Conservation (phyloP, 352 stramenopile species). For the Globisporangium yorkense region DNA sequence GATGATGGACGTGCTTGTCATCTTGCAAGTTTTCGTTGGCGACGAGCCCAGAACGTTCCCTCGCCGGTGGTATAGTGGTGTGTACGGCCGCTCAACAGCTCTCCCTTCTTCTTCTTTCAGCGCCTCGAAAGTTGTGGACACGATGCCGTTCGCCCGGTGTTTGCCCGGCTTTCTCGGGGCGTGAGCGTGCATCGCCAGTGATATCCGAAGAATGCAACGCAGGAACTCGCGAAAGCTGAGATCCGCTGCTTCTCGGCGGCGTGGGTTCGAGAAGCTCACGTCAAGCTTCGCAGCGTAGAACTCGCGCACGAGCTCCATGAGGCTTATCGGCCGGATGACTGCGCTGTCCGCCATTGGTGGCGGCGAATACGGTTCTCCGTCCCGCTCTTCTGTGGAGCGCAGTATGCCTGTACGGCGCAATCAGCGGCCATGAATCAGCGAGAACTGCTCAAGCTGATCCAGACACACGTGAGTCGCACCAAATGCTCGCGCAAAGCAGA, state of each 20-base stretch:
- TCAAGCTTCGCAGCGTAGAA: slow-evolving; percentile 74
- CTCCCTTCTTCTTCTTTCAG: slow-evolving; percentile 40
- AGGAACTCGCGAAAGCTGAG: slow-evolving; percentile 73
- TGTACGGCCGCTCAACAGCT: slow-evolving; percentile 17
- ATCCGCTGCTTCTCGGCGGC: slow-evolving; percentile 41
- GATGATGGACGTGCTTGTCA: slow-evolving; percentile 58
- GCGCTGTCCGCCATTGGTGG: slow-evolving; percentile 21
- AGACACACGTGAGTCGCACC: slow-evolving; percentile 26
- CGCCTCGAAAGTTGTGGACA: slow-evolving; percentile 42
- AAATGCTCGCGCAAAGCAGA: slow-evolving; percentile 64
- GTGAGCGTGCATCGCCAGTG: slow-evolving; percentile 57
- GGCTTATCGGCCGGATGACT: slow-evolving; percentile 45
- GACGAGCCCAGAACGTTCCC: slow-evolving; percentile 40
- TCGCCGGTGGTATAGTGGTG: slow-evolving; percentile 41
- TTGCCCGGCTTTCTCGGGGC: slow-evolving; percentile 11
- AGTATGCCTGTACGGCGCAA: slow-evolving; percentile 33
- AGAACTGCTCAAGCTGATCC: background rate
- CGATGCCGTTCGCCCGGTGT: slow-evolving; percentile 24
- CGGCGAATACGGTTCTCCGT: slow-evolving; percentile 45
- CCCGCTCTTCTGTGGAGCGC: slow-evolving; percentile 31
- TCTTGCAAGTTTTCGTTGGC: slow-evolving; percentile 51
- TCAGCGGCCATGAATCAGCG: background rate
- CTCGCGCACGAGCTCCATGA: slow-evolving; percentile 59
- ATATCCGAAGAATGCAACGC: slow-evolving; percentile 57
- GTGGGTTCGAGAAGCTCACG: slow-evolving; percentile 49